phyloP scores from a whole-genome alignment of 2,329 filamentous ascomycete species.

The Trichoderma simmonsii region DNA sequence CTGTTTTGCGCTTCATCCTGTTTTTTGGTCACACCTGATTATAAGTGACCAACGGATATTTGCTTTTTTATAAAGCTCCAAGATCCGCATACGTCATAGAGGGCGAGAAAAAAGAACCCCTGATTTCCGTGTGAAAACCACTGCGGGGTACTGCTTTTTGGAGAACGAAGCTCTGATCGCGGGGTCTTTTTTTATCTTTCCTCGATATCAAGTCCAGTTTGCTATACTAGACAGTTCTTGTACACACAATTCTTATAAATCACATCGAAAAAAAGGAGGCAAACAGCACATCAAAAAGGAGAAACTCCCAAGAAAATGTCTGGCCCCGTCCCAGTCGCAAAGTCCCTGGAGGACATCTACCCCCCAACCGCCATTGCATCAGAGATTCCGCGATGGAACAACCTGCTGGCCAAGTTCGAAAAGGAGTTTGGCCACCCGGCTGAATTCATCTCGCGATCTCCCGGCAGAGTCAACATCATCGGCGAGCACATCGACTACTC shows the following conservation, averaged over 20 bases:
- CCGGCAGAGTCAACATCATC: slow-evolving; percentile 95
- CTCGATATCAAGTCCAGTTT: neutral
- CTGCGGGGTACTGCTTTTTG: slow-evolving; percentile 4
- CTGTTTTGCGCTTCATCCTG: too few relatives aligned
- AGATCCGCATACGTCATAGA: slow-evolving; percentile 6
- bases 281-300: neutral
- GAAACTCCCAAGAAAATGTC: slow-evolving; percentile 39
- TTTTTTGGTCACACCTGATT: neutral
- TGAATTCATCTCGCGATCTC: slow-evolving; percentile 83
- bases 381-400: slow-evolving; percentile 73
- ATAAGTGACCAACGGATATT: neutral
- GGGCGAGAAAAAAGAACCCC: neutral
- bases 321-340: slow-evolving; percentile 67
- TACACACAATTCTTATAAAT: neutral
- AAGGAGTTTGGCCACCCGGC: slow-evolving; percentile 65
- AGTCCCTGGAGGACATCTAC: slow-evolving; percentile 78
- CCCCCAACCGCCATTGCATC: slow-evolving; percentile 64
- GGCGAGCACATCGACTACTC: slow-evolving; percentile 99
- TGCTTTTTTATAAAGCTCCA: neutral
- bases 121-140: slow-evolving; percentile 1
- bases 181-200: neutral
- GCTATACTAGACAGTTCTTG: neutral
- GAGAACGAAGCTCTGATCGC: neutral
- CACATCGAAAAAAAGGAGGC: neutral
- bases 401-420: slow-evolving; percentile 68